Percentiles rank a stretch among this genome's conserved stretches.
These are phyloP conservation scores for Colletotrichum lini DNA, from an alignment of 2,329 filamentous ascomycete species.

Conservation along the genomic window DNA sequence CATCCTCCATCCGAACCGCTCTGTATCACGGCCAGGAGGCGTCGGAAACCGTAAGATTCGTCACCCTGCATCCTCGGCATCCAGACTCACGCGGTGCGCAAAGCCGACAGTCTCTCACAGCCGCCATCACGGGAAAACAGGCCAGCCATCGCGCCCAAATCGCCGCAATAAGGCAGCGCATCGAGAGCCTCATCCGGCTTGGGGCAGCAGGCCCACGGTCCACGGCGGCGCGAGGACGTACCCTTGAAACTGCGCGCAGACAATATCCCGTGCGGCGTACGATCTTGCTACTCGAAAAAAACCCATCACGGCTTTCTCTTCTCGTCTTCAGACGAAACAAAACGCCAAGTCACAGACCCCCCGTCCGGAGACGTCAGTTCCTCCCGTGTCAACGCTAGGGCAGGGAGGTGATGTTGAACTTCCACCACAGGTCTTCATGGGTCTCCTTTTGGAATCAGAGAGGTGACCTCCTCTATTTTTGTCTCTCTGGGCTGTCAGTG, in stretches of 20 bases:
- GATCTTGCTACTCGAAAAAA: constrained; percentile 15
- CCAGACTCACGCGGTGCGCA: constrained; percentile 18
- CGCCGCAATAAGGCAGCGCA: not conserved
- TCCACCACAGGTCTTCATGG: not conserved
- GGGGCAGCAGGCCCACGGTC: not conserved
- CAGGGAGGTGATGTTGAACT: too few relatives aligned
- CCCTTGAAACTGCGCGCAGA: constrained; percentile 39
- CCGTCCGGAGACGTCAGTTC: constrained; percentile 6
- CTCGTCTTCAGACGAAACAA: constrained; percentile 34
- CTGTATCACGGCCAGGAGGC: not conserved
- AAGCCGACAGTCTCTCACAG: not conserved
- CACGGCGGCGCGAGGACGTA: constrained; percentile 10
- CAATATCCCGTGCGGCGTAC: constrained; percentile 13
- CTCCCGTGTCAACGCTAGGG: not conserved
- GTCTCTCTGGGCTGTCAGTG: too few relatives aligned
- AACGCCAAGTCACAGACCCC: constrained; percentile 26
- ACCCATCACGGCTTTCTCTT: constrained; percentile 11
- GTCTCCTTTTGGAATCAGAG: not conserved
- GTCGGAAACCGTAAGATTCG: constrained; percentile 17
- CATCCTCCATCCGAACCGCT: constrained; percentile 32
- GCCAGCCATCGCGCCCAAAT: not conserved
- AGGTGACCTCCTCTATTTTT: constrained; percentile 21
- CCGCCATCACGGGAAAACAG: not conserved
- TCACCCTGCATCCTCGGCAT: not conserved
- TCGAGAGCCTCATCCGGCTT: constrained; percentile 4